Evolutionary conservation across 2,329 filamentous ascomycete genomes (phyloP).

Genomic region (Aspergillus oerlinghausenensis): DNA sequence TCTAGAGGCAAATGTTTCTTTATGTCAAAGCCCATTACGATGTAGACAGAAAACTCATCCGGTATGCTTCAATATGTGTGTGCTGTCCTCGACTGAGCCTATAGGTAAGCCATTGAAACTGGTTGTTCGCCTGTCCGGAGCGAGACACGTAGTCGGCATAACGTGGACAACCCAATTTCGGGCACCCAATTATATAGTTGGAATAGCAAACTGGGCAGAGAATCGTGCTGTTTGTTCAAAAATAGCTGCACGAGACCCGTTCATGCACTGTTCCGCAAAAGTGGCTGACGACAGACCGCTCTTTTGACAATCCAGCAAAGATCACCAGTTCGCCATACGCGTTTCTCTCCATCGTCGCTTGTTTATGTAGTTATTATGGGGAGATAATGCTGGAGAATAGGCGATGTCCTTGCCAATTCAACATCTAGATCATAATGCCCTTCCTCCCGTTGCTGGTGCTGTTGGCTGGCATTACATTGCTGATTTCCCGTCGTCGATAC

Average conservation of each 20-base stretch:
- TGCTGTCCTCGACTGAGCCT: background rate
- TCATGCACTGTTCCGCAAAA: background rate
- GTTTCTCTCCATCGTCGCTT: background rate
- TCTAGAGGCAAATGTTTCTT: no score
- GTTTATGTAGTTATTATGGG: background rate
- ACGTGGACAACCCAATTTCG: background rate
- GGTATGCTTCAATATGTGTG: background rate
- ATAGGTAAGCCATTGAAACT: background rate
- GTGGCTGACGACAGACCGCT: background rate
- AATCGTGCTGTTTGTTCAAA: background rate
- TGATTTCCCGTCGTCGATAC: slow-evolving; percentile 12
- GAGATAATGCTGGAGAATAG: background rate
- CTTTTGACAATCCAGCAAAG: background rate
- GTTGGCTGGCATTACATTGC: slow-evolving; percentile 12
- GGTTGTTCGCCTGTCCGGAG: no score
- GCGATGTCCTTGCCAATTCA: background rate
- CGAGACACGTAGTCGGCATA: background rate
- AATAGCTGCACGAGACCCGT: background rate
- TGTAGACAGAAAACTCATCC: no score
- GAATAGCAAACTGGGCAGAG: background rate
- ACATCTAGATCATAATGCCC: slow-evolving; percentile 7
- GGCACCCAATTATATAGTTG: background rate
- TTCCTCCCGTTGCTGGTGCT: slow-evolving; percentile 15
- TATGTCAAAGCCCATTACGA: no score
- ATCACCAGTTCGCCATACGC: background rate